These are phyloP conservation scores for Elaeagnus macrophylla DNA, from an alignment of 306 rosid species.

Conservation along the genomic window DNA sequence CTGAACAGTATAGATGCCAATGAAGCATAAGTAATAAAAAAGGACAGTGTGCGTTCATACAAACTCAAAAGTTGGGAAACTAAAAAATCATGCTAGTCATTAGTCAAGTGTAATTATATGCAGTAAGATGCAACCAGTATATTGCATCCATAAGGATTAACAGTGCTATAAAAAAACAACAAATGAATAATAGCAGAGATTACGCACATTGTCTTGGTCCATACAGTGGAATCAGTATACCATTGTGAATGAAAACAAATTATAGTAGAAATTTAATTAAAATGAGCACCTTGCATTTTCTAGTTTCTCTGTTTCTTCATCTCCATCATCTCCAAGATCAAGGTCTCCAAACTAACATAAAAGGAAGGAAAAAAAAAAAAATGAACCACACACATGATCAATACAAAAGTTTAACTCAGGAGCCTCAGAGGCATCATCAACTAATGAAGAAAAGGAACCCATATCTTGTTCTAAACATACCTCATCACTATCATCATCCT, in stretches of 20 bases:
- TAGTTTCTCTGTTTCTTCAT: constrained; percentile 36
- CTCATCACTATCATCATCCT: constrained; percentile 10
- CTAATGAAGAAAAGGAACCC: neutral
- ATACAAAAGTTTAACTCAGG: constrained; percentile 7
- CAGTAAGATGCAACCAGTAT: no score
- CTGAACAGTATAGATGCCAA: constrained; percentile 33
- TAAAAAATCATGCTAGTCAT: no score
- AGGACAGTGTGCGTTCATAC: neutral
- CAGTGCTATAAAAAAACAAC: neutral
- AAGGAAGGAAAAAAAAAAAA: constrained; percentile 10
- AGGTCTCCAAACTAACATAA: constrained; percentile 45
- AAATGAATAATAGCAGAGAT: neutral
- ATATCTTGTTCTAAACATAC: neutral
- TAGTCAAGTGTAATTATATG: no score
- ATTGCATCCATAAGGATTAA: no score
- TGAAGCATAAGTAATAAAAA: constrained; percentile 11
- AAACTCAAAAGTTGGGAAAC: neutral
- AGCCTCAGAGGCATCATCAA: neutral
- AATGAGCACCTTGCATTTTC: constrained; percentile 43
- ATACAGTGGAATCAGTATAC: neutral
- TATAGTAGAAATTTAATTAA: neutral
- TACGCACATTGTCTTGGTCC: neutral
- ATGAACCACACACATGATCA: neutral
- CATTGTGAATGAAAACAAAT: neutral
- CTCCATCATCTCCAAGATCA: constrained; percentile 35